Base-by-base conservation (phyloP, 2,329 filamentous ascomycete species). In the Colletotrichum somersetense region DNA sequence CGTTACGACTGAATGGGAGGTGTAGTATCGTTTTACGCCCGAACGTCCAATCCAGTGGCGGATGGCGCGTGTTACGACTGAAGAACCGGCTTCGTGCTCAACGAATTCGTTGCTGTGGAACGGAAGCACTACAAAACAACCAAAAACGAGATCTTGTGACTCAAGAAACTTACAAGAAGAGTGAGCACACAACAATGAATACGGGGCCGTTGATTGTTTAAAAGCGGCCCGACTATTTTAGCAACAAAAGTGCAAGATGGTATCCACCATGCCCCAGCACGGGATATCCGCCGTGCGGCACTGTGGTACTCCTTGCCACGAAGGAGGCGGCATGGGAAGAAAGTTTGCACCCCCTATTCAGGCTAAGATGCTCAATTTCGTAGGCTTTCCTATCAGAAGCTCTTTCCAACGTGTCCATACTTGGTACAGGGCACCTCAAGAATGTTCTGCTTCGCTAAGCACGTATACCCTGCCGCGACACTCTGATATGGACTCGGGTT, bases 41-140 rank as follows among this genome's bases (percentile, higher is more conserved):
- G 20, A 16, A n/a, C 14, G 1, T 46, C 44, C 44, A 14, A n/a
- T n/a, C 20, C 7, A 5, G 44, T n/a, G 20, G 44, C 44, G 1
- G n/a, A 23, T 2, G 44, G 8, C 44, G 44, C 44, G 44, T 3
- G 20, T 44, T 20, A n/a, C 7, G 14, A 23, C 55, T 59, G 66
- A 72, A 69, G 66, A 65, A 61, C 69, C 66, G 46, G 66, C 59
- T 72, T 69, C 59, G 66, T 50, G 38, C 66, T 69, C 46, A 40
- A 65, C 59, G 59, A 14, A 38, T 48, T 40, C 30, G 50, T 23
- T 30, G 42, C 20, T 30, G 38, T 18, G 50, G 20, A 20, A 48
- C 23, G 33, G 16, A 42, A 42, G 59, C 40, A 35, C 69, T 40
- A 61, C 66, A 61, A 61, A 50, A 59, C 23, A 35, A 23, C 42